Percentiles rank a stretch among this genome's conserved stretches.
phyloP scores from a whole-genome alignment of 352 stramenopile species.

The Phytophthora pini region DNA sequence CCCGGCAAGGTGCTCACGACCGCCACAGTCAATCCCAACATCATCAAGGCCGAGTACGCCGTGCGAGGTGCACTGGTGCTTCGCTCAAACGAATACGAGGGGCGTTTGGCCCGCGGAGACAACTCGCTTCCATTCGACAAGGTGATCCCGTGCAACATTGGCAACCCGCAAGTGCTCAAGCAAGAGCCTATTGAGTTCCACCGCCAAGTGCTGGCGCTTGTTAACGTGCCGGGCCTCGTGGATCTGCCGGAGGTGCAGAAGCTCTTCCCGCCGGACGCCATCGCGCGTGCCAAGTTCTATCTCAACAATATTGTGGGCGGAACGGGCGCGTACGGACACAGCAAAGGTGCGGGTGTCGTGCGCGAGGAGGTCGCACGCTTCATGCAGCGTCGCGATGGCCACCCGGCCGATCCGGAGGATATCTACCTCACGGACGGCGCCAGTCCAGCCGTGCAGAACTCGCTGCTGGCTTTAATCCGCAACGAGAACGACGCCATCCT shows the following conservation, averaged over 20 bases:
- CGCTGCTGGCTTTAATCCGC: slow-evolving; percentile 93
- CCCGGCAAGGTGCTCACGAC: slow-evolving; percentile 13
- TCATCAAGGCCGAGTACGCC: slow-evolving; percentile 88
- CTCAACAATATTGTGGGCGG: slow-evolving; percentile 86
- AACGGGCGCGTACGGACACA: slow-evolving; percentile 94
- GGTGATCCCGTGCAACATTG: slow-evolving; percentile 19
- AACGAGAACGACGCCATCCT: slow-evolving; percentile 91
- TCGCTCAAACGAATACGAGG: slow-evolving; percentile 77
- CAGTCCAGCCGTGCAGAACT: slow-evolving; percentile 94
- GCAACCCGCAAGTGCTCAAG: slow-evolving; percentile 32
- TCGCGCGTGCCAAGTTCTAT: slow-evolving; percentile 89
- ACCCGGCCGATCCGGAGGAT: slow-evolving; percentile 92
- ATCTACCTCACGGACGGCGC: slow-evolving; percentile 99
- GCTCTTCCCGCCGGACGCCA: slow-evolving; percentile 89
- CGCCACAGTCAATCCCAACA: slow-evolving; percentile 64
- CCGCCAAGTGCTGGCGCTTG: slow-evolving; percentile 92
- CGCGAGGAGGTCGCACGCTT: slow-evolving; percentile 92
- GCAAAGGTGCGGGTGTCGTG: slow-evolving; percentile 87
- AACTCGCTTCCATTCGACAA: slow-evolving; percentile 82
- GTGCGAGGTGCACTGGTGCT: slow-evolving; percentile 89
- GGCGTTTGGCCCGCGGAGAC: slow-evolving; percentile 68
- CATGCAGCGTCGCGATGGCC: slow-evolving; percentile 87
- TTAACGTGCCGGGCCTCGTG: slow-evolving; percentile 90
- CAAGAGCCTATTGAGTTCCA: slow-evolving; percentile 96
- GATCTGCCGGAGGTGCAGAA: slow-evolving; percentile 74